These are phyloP conservation scores for Prunus mira DNA, from an alignment of 306 rosid genomes.

Conservation along the genomic window DNA sequence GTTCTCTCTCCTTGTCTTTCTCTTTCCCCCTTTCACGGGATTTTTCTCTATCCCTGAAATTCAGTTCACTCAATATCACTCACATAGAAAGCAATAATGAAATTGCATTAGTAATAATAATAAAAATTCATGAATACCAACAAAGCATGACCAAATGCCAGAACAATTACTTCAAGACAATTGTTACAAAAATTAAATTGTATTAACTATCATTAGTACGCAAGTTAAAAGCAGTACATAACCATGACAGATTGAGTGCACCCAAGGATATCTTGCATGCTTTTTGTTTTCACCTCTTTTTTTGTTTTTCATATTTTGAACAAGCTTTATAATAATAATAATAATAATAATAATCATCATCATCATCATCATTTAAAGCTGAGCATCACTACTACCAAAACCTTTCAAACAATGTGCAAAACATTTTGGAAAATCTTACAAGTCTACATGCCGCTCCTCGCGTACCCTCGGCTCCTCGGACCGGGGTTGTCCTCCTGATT, in stretches of 20 bases:
- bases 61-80: constrained; percentile 24
- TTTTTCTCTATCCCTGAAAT: constrained; percentile 80
- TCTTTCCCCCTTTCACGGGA: constrained; percentile 84
- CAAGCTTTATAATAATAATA: background rate
- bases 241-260: background rate
- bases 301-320: background rate
- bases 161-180: background rate
- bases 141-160: background rate
- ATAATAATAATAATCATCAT: too few species aligned
- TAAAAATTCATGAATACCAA: background rate
- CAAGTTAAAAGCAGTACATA: background rate
- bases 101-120: background rate
- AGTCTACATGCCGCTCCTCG: constrained; percentile 73
- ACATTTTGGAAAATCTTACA: constrained; percentile 43
- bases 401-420: background rate
- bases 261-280: background rate
- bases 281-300: background rate
- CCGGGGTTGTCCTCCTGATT: constrained; percentile 66
- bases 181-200: background rate
- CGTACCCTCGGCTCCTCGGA: constrained; percentile 95
- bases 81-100: background rate
- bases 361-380: background rate
- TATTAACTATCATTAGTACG: background rate
- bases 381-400: constrained; percentile 5
- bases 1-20: constrained; percentile 67